phyloP scores from a whole-genome alignment of 768 basidiomycete species.

The Boletus rex-veris region DNA sequence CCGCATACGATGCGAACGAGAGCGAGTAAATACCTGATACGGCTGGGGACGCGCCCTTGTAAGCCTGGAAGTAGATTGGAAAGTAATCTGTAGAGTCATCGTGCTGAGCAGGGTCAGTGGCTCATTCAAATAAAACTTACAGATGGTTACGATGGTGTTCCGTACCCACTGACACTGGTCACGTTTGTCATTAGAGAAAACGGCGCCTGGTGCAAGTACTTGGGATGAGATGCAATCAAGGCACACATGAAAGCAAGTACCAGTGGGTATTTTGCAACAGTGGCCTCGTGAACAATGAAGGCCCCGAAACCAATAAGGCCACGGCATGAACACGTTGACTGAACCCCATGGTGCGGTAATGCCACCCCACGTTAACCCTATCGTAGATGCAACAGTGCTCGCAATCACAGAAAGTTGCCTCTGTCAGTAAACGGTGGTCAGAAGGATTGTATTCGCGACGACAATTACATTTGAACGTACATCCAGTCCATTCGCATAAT shows the following conservation, averaged over 20 bases:
- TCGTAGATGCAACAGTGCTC: slow-evolving; percentile 32
- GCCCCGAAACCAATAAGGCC: slow-evolving; percentile 36
- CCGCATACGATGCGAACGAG: background rate
- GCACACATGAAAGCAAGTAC: slow-evolving; percentile 15
- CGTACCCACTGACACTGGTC: slow-evolving; percentile 29
- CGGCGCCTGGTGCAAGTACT: slow-evolving; percentile 5
- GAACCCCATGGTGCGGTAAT: slow-evolving; percentile 41
- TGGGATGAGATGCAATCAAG: background rate
- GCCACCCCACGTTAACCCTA: slow-evolving; percentile 50
- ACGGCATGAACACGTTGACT: slow-evolving; percentile 37
- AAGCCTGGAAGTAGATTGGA: slow-evolving; percentile 44
- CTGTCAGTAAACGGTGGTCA: slow-evolving; percentile 15
- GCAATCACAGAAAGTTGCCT: slow-evolving; percentile 45
- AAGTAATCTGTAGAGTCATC: slow-evolving; percentile 31
- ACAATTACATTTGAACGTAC: slow-evolving; percentile 24
- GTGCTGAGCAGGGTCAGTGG: background rate
- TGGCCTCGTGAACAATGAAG: slow-evolving; percentile 41
- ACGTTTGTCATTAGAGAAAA: slow-evolving; percentile 24
- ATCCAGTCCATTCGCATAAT: slow-evolving; percentile 41
- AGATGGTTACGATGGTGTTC: slow-evolving; percentile 4
- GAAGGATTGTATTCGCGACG: background rate
- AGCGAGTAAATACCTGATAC: slow-evolving; percentile 25
- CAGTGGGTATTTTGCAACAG: slow-evolving; percentile 26
- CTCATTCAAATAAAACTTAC: slow-evolving; percentile 11
- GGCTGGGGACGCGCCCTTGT: slow-evolving; percentile 32